These are phyloP conservation scores for Aspergillus sergii DNA, from an alignment of 2,329 filamentous ascomycete species.

Conservation along the genomic window DNA sequence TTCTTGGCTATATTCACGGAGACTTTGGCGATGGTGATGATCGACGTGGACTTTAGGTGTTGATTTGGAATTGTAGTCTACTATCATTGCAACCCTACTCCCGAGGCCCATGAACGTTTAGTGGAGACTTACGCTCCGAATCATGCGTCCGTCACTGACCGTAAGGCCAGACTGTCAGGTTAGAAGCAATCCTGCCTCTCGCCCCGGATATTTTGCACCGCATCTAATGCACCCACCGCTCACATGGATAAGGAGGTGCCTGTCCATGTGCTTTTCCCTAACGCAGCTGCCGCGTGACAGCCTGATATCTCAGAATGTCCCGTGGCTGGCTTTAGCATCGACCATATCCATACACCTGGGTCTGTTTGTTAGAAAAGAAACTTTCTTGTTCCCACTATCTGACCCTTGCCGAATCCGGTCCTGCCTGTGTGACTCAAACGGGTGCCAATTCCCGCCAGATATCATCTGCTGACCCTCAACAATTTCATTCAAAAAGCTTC, in stretches of 20 bases:
- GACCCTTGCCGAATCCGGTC: neutral
- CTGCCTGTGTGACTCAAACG: neutral
- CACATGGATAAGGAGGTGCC: neutral
- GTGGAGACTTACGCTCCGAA: neutral
- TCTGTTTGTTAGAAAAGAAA: neutral
- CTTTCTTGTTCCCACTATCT: neutral
- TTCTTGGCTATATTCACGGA: neutral
- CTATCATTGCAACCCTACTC: neutral
- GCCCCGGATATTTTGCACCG: neutral
- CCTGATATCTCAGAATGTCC: neutral
- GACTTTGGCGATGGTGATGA: neutral
- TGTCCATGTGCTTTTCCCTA: neutral
- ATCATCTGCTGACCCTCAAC: neutral
- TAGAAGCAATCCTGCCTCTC: neutral
- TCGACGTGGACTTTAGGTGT: neutral
- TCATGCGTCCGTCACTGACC: neutral
- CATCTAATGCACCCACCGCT: neutral
- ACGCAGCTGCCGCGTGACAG: neutral
- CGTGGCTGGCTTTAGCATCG: neutral
- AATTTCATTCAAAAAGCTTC: neutral
- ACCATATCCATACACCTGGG: neutral
- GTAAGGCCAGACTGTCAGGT: neutral
- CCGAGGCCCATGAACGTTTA: neutral
- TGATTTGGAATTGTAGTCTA: conserved; percentile 1
- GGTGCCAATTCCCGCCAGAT: neutral